Conservation (phyloP, 1,284 basidiomycete species). For the Sphaerobolus stellatus region DNA sequence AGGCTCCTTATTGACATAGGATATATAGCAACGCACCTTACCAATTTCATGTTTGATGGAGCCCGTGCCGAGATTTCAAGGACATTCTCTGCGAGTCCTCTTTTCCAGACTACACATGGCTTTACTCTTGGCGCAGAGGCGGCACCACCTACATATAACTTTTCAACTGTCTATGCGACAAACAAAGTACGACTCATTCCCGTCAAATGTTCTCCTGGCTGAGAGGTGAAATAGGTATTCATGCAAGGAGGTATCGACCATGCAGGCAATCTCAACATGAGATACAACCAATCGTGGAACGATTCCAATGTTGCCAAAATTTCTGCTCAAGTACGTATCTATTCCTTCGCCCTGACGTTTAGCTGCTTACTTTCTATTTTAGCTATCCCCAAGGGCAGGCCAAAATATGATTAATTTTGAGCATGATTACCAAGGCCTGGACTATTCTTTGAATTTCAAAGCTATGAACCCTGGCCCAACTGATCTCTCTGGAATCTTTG, state of each 20-base stretch:
- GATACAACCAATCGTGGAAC: slow-evolving; percentile 90
- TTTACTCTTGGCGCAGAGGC: slow-evolving; percentile 85
- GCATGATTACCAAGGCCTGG: slow-evolving; percentile 90
- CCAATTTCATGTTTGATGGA: slow-evolving; percentile 97
- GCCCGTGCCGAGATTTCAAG: slow-evolving; percentile 95
- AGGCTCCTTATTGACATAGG: slow-evolving; percentile 1
- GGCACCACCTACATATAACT: slow-evolving; percentile 83
- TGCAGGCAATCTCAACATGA: slow-evolving; percentile 85
- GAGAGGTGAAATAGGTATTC: slow-evolving; percentile 60
- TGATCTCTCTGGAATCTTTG: slow-evolving; percentile 92
- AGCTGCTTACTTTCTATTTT: slow-evolving; percentile 17
- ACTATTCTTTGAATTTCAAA: slow-evolving; percentile 88
- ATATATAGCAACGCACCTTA: slow-evolving; percentile 77
- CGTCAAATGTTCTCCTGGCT: slow-evolving; percentile 10
- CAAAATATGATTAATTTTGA: slow-evolving; percentile 92
- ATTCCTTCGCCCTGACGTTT: background rate
- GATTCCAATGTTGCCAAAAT: slow-evolving; percentile 80
- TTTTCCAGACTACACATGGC: slow-evolving; percentile 98
- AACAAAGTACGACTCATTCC: slow-evolving; percentile 55
- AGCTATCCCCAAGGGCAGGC: slow-evolving; percentile 68
- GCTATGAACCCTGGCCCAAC: slow-evolving; percentile 90
- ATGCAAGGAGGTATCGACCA: slow-evolving; percentile 94
- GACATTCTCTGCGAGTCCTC: slow-evolving; percentile 87
- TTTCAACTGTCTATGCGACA: slow-evolving; percentile 91
- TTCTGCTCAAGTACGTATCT: slow-evolving; percentile 76